phyloP scores from a whole-genome alignment of 208 protist genomes.

The Trypanosoma theileri region DNA sequence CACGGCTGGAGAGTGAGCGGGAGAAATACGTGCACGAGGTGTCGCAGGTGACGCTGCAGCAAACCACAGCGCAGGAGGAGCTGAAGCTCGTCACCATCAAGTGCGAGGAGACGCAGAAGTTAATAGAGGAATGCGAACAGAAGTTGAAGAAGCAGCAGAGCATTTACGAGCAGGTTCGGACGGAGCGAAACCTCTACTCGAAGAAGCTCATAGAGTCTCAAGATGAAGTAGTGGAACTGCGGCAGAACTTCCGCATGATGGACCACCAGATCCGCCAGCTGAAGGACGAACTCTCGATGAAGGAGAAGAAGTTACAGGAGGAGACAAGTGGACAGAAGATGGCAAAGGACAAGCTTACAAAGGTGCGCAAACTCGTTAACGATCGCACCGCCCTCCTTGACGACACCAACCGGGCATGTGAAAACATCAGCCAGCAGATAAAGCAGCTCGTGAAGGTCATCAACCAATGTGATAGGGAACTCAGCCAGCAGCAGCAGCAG shows the following conservation, averaged over 20 bases:
- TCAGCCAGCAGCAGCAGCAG: constrained; percentile 90
- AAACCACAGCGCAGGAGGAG: constrained; percentile 88
- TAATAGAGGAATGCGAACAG: constrained; percentile 92
- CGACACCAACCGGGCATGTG: constrained; percentile 47
- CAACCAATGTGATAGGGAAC: constrained; percentile 89
- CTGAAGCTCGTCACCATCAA: constrained; percentile 88
- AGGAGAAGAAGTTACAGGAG: constrained; percentile 70
- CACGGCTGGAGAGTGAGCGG: constrained; percentile 90
- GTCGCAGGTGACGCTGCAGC: constrained; percentile 83
- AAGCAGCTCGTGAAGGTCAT: constrained; percentile 96
- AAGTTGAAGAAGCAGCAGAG: constrained; percentile 76
- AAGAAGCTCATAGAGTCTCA: constrained; percentile 97
- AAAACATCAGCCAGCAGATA: constrained; percentile 80
- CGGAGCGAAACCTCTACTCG: constrained; percentile 97
- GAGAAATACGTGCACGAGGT: constrained; percentile 88
- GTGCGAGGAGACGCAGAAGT: constrained; percentile 94
- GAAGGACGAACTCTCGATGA: constrained; percentile 95
- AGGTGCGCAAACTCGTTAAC: constrained; percentile 69
- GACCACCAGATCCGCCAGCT: constrained; percentile 94
- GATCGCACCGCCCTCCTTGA: constrained; percentile 62
- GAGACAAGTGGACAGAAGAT: constrained; percentile 55
- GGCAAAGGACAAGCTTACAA: constrained; percentile 68
- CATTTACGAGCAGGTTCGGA: constrained; percentile 93
- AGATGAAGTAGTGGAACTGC: constrained; percentile 96
- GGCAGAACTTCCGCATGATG: constrained; percentile 97